phyloP scores from a whole-genome alignment of 805 yeast genomes.

The Yarrowia osloensis region DNA sequence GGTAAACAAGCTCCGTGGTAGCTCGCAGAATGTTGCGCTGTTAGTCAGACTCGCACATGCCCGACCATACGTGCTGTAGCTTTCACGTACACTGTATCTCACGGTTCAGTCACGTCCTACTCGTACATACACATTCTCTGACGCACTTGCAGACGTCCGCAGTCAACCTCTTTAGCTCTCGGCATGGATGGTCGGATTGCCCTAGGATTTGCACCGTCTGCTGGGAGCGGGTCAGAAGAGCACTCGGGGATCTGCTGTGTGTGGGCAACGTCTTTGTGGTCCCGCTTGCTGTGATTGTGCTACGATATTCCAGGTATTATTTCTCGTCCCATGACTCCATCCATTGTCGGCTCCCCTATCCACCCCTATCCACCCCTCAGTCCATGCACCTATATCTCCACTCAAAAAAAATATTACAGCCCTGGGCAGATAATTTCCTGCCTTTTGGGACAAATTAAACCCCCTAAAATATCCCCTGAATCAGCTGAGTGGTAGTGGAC shows the following conservation, averaged over 20 bases:
- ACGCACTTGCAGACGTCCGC: background rate
- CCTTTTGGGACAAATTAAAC: background rate
- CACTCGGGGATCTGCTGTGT: no score
- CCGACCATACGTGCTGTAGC: background rate
- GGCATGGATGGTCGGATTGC: conserved; percentile 17
- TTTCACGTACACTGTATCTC: background rate
- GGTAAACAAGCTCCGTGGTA: background rate
- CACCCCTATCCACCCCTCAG: conserved; percentile 2
- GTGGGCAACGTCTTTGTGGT: background rate
- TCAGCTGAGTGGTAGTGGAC: background rate
- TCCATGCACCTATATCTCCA: background rate
- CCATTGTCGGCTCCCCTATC: background rate
- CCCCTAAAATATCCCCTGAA: conserved; percentile 15
- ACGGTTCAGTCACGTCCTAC: background rate
- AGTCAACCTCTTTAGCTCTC: background rate
- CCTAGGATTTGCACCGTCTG: background rate
- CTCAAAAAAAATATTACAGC: background rate
- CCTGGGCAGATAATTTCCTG: background rate
- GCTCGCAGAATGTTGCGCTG: background rate
- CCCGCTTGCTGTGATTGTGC: background rate
- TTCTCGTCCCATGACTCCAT: background rate
- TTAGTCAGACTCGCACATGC: background rate
- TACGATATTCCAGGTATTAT: background rate
- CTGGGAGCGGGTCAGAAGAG: background rate
- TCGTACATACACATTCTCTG: background rate